Conservation (phyloP, 192 early-diverging fungal genomes). For the Coemansia sp. region DNA sequence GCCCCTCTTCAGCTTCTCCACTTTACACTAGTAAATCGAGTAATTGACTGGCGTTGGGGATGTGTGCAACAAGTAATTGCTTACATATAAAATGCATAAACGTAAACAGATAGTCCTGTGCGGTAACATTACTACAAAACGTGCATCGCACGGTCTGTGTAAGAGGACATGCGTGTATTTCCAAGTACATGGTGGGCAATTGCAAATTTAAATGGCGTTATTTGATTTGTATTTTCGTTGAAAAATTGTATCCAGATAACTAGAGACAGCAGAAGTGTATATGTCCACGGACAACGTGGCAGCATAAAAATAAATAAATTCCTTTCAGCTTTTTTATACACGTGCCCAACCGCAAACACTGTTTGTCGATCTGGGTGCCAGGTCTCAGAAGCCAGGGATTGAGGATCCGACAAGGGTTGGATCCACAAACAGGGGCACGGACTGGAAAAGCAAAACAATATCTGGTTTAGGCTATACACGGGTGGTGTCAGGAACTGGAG, state of each 20-base stretch:
- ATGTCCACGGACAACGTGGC: not conserved
- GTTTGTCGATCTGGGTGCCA: not conserved
- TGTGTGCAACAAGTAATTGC: not conserved
- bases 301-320: not conserved
- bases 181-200: not conserved
- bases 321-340: not conserved
- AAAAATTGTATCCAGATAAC: not conserved
- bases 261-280: not conserved
- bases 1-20: not conserved
- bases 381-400: not conserved
- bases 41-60: not conserved
- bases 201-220: not conserved
- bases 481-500: not conserved
- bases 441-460: not conserved
- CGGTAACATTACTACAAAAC: not conserved
- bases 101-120: not conserved
- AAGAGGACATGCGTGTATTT: not conserved
- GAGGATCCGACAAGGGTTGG: not conserved
- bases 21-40: not conserved
- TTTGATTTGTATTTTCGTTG: not conserved
- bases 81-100: not conserved
- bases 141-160: not conserved
- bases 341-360: not conserved
- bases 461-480: not conserved
- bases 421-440: not conserved